Conservation (phyloP, 306 rosid genomes). For the Medicago arabica region DNA sequence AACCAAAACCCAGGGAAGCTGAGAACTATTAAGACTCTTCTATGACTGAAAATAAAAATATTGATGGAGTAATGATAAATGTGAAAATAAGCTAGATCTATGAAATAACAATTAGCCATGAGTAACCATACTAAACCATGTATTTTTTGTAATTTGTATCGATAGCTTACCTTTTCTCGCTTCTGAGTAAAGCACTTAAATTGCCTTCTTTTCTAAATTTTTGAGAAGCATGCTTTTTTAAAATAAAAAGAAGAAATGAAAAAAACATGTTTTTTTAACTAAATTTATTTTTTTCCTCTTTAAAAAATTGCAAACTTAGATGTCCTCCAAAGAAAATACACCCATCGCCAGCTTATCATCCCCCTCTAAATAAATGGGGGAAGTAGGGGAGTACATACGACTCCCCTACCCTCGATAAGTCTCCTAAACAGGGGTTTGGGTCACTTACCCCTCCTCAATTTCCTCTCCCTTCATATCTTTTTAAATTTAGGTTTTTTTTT, state of each 20-base stretch:
- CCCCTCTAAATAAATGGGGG: background rate
- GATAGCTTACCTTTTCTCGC: conserved; percentile 1
- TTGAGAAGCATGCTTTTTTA: background rate
- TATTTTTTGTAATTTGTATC: background rate
- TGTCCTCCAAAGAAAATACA: no score
- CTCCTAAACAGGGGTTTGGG: background rate
- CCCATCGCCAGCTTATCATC: background rate
- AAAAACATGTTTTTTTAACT: background rate
- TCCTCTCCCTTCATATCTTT: background rate
- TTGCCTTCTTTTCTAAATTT: background rate
- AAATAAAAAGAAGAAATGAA: background rate
- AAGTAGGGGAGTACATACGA: background rate
- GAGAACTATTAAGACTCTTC: conserved; percentile 11
- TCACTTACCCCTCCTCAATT: background rate
- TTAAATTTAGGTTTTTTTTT: background rate
- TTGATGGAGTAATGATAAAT: conserved; percentile 12
- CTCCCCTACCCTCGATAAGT: background rate
- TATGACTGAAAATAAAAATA: background rate
- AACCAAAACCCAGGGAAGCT: conserved; percentile 4
- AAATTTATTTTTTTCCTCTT: no score
- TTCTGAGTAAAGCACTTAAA: background rate
- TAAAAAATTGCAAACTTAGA: no score
- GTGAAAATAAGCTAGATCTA: conserved; percentile 33
- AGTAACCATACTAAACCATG: background rate
- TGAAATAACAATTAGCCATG: background rate